Conservation (phyloP, 1,284 basidiomycete species). For the Trichosporon sp. region DNA sequence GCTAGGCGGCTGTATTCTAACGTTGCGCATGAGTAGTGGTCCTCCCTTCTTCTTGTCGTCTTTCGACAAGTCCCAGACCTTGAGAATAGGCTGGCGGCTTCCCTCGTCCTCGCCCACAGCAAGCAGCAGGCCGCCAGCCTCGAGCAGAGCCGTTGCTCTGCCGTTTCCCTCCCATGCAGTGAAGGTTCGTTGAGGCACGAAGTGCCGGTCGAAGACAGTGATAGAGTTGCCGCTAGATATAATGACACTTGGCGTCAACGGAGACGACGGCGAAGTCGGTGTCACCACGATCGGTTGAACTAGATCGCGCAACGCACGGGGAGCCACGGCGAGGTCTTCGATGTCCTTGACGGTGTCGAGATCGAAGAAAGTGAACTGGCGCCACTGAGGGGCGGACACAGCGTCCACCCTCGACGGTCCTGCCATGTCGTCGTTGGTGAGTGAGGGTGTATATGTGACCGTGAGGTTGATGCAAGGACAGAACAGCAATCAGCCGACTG, state of each 20-base stretch:
- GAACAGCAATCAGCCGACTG: background rate
- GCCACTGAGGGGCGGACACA: conserved; percentile 60
- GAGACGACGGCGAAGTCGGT: conserved; percentile 45
- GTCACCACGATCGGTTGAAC: conserved; percentile 44
- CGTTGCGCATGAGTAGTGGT: conserved; percentile 72
- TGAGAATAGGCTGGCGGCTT: conserved; percentile 73
- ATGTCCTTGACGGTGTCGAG: conserved; percentile 71
- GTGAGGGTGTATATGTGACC: background rate
- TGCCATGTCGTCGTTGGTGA: conserved; percentile 22
- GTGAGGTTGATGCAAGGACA: background rate
- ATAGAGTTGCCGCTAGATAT: conserved; percentile 45
- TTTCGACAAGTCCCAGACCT: conserved; percentile 82
- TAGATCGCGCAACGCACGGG: conserved; percentile 67
- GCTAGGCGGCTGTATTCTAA: conserved; percentile 70
- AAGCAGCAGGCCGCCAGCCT: conserved; percentile 74
- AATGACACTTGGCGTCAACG: conserved; percentile 45
- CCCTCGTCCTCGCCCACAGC: conserved; percentile 83
- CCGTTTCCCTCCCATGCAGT: conserved; percentile 68
- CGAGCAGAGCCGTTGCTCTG: conserved; percentile 60
- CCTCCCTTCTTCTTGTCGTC: conserved; percentile 69
- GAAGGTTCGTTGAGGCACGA: conserved; percentile 73
- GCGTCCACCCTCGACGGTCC: conserved; percentile 29
- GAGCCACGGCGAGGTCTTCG: conserved; percentile 72
- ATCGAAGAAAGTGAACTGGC: conserved; percentile 68
- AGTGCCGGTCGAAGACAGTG: conserved; percentile 66